Conservation (phyloP, 257 asterid genomes). For the Ballota nigra region DNA sequence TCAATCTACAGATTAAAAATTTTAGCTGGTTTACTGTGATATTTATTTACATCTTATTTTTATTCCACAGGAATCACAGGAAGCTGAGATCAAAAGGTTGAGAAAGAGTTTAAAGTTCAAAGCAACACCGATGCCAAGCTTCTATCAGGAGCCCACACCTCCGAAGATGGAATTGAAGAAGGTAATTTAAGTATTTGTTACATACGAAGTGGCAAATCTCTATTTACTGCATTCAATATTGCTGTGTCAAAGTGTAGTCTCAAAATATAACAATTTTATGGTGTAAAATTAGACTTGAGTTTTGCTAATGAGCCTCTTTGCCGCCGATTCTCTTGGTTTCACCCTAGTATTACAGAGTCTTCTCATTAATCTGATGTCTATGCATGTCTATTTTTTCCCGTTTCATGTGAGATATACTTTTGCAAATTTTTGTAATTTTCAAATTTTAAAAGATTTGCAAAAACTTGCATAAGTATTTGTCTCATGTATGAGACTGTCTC, state of each 20-base stretch:
- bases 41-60: conserved; percentile 3
- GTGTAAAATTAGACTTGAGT: neutral
- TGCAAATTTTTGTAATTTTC: too few species aligned
- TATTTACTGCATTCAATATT: neutral
- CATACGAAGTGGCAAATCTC: conserved; percentile 2
- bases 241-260: neutral
- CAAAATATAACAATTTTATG: neutral
- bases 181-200: conserved; percentile 42
- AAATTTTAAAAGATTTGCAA: too few species aligned
- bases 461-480: too few species aligned
- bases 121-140: conserved; percentile 98
- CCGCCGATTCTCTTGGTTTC: neutral
- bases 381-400: neutral
- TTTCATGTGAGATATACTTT: too few species aligned
- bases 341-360: neutral
- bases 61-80: conserved; percentile 66
- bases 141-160: conserved; percentile 95
- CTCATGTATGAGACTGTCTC: too few species aligned
- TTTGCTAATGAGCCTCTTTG: neutral
- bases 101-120: conserved; percentile 81
- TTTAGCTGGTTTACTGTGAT: conserved; percentile 14
- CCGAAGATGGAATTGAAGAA: conserved; percentile 86
- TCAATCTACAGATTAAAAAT: neutral
- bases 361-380: neutral
- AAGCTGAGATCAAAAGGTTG: conserved; percentile 81